A percentile compares a stretch with the other conserved stretches of the same genome.
These are phyloP conservation scores for Helotiales sp. DNA, from an alignment of 2,329 filamentous ascomycete species.

Conservation along the genomic window DNA sequence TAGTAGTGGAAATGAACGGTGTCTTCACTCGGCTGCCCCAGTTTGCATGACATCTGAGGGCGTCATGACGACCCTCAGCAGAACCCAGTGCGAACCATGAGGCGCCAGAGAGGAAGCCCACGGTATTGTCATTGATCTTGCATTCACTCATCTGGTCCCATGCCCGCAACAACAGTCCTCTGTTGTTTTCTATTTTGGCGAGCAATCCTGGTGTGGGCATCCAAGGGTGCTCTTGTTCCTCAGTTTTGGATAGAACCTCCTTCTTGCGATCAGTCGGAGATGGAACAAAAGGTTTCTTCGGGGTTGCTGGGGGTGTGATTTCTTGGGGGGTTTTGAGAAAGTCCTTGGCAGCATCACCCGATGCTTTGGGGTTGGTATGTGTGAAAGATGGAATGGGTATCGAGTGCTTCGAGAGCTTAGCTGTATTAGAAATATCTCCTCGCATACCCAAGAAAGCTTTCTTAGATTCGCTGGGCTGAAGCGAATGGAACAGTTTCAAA, in stretches of 20 bases:
- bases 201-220: background rate
- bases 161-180: background rate
- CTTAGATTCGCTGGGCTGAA: background rate
- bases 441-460: too few relatives aligned
- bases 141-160: background rate
- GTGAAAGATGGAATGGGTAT: too few relatives aligned
- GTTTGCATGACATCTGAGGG: background rate
- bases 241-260: background rate
- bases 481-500: background rate
- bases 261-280: background rate
- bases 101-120: background rate
- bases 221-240: background rate
- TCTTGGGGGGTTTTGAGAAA: background rate
- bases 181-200: background rate
- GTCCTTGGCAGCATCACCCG: too few relatives aligned
- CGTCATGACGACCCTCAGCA: background rate
- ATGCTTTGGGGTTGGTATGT: too few relatives aligned
- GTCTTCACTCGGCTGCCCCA: slow-evolving; percentile 3
- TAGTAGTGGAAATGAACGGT: background rate
- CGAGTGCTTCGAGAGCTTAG: too few relatives aligned
- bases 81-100: background rate
- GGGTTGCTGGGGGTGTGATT: background rate
- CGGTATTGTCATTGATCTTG: background rate
- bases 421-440: too few relatives aligned
- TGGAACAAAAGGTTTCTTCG: background rate